Conservation (phyloP, 208 protist species). For the Naegleria lovaniensis region DNA sequence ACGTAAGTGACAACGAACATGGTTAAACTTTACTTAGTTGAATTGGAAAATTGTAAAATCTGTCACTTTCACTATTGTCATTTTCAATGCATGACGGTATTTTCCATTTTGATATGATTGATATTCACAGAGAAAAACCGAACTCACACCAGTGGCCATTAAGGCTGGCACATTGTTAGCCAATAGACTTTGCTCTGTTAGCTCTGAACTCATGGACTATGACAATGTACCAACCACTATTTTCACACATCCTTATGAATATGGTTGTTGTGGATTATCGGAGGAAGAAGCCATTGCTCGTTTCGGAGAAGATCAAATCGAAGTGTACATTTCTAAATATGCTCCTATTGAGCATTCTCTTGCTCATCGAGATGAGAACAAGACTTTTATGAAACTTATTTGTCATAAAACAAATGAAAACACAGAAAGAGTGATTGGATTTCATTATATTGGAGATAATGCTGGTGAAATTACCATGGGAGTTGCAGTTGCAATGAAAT, state of each 20-base stretch:
- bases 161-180: not conserved
- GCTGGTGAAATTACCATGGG: conserved; percentile 78
- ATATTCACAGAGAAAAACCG: not conserved
- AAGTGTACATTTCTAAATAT: conserved; percentile 39
- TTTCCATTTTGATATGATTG: too few species aligned
- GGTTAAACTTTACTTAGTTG: too few species aligned
- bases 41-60: too few species aligned
- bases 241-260: conserved; percentile 79
- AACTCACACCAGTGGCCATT: conserved; percentile 19
- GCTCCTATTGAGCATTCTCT: not conserved
- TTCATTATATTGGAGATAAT: conserved; percentile 72
- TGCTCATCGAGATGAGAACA: conserved; percentile 30
- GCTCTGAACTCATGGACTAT: conserved; percentile 57
- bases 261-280: conserved; percentile 60
- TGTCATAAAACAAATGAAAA: not conserved
- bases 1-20: conserved; percentile 38
- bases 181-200: not conserved
- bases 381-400: conserved; percentile 24
- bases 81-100: too few species aligned
- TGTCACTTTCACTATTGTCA: too few species aligned
- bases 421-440: conserved; percentile 53
- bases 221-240: conserved; percentile 65
- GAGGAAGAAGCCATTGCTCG: conserved; percentile 66
- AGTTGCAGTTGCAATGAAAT: conserved; percentile 67
- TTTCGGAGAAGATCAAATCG: conserved; percentile 64